These are phyloP conservation scores for Dendrocalamus sinicus DNA, from an alignment of 176 grass and related monocot species.

Conservation along the genomic window DNA sequence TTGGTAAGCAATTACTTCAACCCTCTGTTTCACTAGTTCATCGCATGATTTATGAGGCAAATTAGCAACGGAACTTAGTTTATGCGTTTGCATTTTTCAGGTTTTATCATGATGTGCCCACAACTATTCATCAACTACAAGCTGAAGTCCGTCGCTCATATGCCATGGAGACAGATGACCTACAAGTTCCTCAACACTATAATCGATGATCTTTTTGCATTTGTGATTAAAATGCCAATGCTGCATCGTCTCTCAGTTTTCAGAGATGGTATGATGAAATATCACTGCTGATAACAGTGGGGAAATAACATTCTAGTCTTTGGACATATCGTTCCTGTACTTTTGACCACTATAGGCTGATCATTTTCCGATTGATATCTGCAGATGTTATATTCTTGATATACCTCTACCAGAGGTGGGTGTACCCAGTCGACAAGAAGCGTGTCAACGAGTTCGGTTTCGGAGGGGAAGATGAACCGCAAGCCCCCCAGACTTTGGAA, in stretches of 20 bases:
- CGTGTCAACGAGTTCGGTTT: conserved; percentile 96
- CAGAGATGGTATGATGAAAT: conserved; percentile 81
- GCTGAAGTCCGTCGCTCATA: conserved; percentile 90
- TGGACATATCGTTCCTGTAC: neutral
- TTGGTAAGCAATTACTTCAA: conserved; percentile 67
- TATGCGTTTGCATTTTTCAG: conserved; percentile 51
- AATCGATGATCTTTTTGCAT: conserved; percentile 96
- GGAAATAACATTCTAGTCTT: neutral
- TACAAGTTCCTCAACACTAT: conserved; percentile 99
- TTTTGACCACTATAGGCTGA: neutral
- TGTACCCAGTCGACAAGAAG: conserved; percentile 93
- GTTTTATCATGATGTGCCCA: conserved; percentile 99
- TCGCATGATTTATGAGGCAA: neutral
- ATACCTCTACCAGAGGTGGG: conserved; percentile 97
- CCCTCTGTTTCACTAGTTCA: neutral
- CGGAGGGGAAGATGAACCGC: conserved; percentile 72
- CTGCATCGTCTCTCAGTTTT: conserved; percentile 98
- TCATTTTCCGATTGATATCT: conserved; percentile 12
- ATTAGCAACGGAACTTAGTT: conserved; percentile 12
- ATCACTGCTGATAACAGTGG: neutral
- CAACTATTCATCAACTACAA: conserved; percentile 99
- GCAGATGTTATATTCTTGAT: conserved; percentile 99
- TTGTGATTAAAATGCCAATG: conserved; percentile 99
- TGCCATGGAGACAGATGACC: conserved; percentile 99
- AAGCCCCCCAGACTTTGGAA: conserved; percentile 51